Conservation (phyloP, 805 yeast genomes). For the Wickerhamiella parazyma region DNA sequence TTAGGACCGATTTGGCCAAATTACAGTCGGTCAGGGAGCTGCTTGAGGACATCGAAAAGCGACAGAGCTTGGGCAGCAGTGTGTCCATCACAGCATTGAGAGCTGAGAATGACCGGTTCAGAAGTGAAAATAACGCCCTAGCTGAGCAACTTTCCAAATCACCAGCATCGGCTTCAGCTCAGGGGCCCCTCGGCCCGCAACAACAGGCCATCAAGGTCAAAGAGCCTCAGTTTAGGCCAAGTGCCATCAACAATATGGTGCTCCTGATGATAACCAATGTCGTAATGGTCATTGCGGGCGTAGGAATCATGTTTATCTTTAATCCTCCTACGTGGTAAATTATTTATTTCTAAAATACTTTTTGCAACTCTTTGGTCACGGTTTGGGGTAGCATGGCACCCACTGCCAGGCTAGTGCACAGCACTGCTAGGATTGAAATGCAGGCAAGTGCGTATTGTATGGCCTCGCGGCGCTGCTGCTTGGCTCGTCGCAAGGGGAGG, state of each 20-base stretch:
- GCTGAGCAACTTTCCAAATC: constrained; percentile 7
- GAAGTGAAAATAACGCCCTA: constrained; percentile 14
- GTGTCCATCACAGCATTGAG: constrained; percentile 17
- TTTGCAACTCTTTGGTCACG: neutral
- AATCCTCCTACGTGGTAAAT: constrained; percentile 19
- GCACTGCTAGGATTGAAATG: constrained; percentile 5
- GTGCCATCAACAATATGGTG: constrained; percentile 15
- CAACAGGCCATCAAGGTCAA: neutral
- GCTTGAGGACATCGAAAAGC: constrained; percentile 21
- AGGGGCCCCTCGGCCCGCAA: neutral
- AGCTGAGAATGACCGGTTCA: constrained; percentile 20
- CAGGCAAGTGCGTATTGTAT: constrained; percentile 8
- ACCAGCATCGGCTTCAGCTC: neutral
- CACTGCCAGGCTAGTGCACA: constrained; percentile 3
- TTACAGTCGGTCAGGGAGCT: constrained; percentile 21
- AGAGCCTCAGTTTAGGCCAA: constrained; percentile 9
- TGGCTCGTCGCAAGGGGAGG: constrained; percentile 75
- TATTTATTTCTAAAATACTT: neutral
- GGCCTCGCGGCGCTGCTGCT: constrained; percentile 39
- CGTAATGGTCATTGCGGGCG: constrained; percentile 18
- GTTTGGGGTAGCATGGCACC: neutral
- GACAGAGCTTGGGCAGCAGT: constrained; percentile 24
- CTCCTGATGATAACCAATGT: constrained; percentile 16
- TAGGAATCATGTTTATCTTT: constrained; percentile 20
- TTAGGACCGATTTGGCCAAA: constrained; percentile 26